A percentile compares a stretch with the other conserved stretches of the same genome.
Evolutionary conservation across 257 asterid species (phyloP).

Genomic region (Ajuga chamaepitys): DNA sequence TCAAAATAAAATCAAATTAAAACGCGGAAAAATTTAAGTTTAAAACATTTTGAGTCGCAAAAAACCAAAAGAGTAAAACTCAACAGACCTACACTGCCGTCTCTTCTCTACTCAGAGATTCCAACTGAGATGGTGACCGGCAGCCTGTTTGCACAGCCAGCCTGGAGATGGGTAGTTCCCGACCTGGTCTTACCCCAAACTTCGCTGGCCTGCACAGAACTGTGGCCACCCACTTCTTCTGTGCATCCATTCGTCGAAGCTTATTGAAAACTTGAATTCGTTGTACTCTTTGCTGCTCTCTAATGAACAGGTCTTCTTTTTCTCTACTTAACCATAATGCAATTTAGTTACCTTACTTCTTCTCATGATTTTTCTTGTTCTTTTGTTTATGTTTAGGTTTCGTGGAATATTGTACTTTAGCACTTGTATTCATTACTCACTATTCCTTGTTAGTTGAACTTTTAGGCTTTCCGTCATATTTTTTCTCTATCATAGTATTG

Average conservation of each 20-base stretch:
- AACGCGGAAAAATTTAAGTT: no score
- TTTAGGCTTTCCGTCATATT: neutral
- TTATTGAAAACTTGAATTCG: constrained; percentile 38
- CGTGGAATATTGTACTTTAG: neutral
- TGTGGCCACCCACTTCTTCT: constrained; percentile 36
- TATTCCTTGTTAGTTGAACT: neutral
- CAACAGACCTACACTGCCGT: no score
- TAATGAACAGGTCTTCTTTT: constrained; percentile 33
- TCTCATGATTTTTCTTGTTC: neutral
- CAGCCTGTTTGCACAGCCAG: constrained; percentile 33
- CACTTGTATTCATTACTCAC: neutral
- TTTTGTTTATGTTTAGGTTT: neutral
- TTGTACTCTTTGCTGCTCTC: constrained; percentile 32
- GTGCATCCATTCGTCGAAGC: constrained; percentile 25
- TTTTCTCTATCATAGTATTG: no score
- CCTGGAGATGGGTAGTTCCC: constrained; percentile 44
- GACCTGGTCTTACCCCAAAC: constrained; percentile 48
- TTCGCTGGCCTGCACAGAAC: constrained; percentile 43
- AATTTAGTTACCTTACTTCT: neutral
- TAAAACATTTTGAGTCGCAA: no score
- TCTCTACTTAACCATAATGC: neutral
- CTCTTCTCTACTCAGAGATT: constrained; percentile 24
- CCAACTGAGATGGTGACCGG: constrained; percentile 16
- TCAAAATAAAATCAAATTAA: no score
- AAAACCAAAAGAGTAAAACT: no score